Evolutionary conservation across 2,329 filamentous ascomycete genomes (phyloP).

Genomic region (Aspergillus vadensis): DNA sequence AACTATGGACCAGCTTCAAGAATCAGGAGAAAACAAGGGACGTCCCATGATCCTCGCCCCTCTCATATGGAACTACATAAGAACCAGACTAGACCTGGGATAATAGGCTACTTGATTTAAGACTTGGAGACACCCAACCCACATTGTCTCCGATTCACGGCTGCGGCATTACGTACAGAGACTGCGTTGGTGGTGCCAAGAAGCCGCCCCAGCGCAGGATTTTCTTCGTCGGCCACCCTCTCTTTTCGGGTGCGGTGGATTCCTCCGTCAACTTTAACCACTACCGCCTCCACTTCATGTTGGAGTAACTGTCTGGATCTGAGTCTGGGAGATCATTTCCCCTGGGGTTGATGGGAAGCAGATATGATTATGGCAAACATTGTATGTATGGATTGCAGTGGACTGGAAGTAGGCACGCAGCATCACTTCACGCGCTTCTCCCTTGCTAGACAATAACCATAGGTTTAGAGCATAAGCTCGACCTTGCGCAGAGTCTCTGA

Average conservation of each 20-base stretch:
- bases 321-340: no score
- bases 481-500: no score
- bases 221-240: not conserved
- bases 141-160: constrained; percentile 4
- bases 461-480: no score
- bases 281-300: not conserved
- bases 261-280: not conserved
- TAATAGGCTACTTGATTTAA: not conserved
- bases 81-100: not conserved
- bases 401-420: no score
- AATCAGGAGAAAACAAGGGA: not conserved
- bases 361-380: no score
- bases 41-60: not conserved
- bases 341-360: not conserved
- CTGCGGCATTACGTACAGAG: constrained; percentile 8
- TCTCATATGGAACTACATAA: not conserved
- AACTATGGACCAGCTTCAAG: not conserved
- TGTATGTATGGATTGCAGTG: no score
- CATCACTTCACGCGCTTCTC: no score
- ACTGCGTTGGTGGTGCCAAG: not conserved
- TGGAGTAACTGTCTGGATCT: not conserved
- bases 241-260: not conserved
- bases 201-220: not conserved
- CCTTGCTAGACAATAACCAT: no score
- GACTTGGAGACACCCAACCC: not conserved